Conservation (phyloP, 23 red algal genomes). For the Chondrus crispus region DNA sequence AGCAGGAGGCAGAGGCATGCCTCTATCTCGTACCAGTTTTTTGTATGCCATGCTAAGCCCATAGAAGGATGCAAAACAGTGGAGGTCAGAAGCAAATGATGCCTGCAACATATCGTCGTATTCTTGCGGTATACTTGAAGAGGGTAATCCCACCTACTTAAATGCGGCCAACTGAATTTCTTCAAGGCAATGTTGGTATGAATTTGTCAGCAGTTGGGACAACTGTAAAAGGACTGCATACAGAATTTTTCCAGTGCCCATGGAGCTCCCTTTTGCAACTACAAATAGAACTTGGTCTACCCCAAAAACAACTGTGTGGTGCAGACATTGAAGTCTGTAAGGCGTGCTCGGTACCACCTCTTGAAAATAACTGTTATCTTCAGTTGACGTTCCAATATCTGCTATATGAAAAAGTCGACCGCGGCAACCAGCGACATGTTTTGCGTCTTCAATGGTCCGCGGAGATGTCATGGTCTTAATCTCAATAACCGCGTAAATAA, state of each 20-base stretch:
- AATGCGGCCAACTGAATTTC: neutral
- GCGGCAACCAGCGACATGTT: neutral
- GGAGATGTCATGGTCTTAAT: conserved; percentile 1
- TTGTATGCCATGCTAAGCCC: neutral
- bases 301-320: neutral
- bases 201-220: neutral
- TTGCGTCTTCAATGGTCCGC: neutral
- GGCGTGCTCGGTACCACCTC: neutral
- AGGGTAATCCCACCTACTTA: neutral
- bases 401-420: neutral
- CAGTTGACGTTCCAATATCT: neutral
- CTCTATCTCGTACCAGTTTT: neutral
- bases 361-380: neutral
- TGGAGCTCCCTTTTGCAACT: conserved; percentile 8
- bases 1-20: neutral
- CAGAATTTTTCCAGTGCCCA: neutral
- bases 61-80: neutral
- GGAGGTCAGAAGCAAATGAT: neutral
- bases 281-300: neutral
- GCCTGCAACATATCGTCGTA: neutral
- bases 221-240: neutral
- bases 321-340: neutral
- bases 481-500: neutral
- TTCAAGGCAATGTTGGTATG: neutral
- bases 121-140: neutral